A percentile compares a stretch with the other conserved stretches of the same genome.
These are phyloP conservation scores for Sclerotinia minor DNA, from an alignment of 2,329 filamentous ascomycete genomes.

Conservation along the genomic window DNA sequence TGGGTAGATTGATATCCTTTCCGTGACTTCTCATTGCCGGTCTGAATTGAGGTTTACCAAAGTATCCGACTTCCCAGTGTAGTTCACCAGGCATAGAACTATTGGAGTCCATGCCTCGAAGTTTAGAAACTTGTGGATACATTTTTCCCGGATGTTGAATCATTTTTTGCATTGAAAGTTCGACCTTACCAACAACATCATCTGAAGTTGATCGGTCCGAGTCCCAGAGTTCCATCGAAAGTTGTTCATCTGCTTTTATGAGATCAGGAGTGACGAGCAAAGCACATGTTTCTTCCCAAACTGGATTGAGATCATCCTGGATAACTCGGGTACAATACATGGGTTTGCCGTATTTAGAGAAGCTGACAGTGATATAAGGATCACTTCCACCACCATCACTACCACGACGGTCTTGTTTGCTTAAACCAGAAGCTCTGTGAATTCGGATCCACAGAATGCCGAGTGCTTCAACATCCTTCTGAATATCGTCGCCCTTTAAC, in stretches of 20 bases:
- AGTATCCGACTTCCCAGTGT: constrained; percentile 95
- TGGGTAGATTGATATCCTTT: constrained; percentile 74
- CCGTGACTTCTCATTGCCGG: constrained; percentile 83
- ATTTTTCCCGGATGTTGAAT: constrained; percentile 92
- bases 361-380: constrained; percentile 91
- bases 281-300: constrained; percentile 86
- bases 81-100: constrained; percentile 90
- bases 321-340: constrained; percentile 98
- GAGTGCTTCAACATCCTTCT: constrained; percentile 82
- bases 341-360: constrained; percentile 95
- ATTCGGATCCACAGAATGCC: constrained; percentile 93
- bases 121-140: constrained; percentile 83
- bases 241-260: constrained; percentile 89
- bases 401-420: constrained; percentile 85
- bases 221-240: constrained; percentile 95
- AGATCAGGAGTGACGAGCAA: constrained; percentile 84
- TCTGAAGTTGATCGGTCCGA: constrained; percentile 90
- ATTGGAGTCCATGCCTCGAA: constrained; percentile 78
- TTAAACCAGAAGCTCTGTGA: constrained; percentile 81
- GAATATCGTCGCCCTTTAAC: constrained; percentile 85
- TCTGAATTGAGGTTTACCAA: constrained; percentile 85
- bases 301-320: constrained; percentile 87
- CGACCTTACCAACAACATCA: constrained; percentile 92
- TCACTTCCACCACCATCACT: constrained; percentile 86
- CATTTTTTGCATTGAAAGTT: constrained; percentile 90